Conservation (phyloP, 495 filamentous ascomycete species). For the Thermochaetoides thermophila region DNA sequence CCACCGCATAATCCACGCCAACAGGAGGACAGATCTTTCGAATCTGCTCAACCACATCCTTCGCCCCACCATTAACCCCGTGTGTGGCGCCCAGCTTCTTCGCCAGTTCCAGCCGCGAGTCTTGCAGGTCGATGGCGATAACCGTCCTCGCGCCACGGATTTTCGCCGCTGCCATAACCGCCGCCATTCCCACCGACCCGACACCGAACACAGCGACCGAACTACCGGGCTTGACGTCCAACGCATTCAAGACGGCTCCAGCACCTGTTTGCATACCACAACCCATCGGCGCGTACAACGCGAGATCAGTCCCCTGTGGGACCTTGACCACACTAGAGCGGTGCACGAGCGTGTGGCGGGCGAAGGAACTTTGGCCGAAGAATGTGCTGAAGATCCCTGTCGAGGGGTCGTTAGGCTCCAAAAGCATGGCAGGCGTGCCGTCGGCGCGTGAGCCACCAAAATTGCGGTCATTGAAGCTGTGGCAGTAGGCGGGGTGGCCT, state of each 20-base stretch:
- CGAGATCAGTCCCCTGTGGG: conserved; percentile 14
- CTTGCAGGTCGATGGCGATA: conserved; percentile 50
- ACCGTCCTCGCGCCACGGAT: conserved; percentile 22
- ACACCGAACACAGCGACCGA: conserved; percentile 57
- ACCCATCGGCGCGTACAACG: conserved; percentile 26
- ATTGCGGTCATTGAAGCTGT: conserved; percentile 24
- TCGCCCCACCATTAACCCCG: conserved; percentile 12
- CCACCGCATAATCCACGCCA: conserved; percentile 25
- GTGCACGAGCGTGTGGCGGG: conserved; percentile 23
- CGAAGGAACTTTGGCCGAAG: conserved; percentile 38
- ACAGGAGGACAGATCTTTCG: conserved; percentile 11
- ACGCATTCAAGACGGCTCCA: conserved; percentile 27
- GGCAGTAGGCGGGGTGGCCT: conserved; percentile 50
- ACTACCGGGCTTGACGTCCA: conserved; percentile 36
- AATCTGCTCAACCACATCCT: conserved; percentile 17
- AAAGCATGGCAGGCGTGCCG: conserved; percentile 7
- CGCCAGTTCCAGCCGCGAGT: conserved; percentile 44
- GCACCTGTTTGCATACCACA: conserved; percentile 36
- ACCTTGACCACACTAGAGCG: conserved; percentile 19
- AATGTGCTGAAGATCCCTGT: conserved; percentile 47
- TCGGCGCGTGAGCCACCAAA: conserved; percentile 20
- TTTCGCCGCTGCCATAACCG: conserved; percentile 29
- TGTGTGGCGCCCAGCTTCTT: conserved; percentile 40
- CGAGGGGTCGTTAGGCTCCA: conserved; percentile 26
- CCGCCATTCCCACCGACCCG: conserved; percentile 57